Evolutionary conservation across 768 basidiomycete species (phyloP).

Genomic region (Amanita pseudoporphyria): DNA sequence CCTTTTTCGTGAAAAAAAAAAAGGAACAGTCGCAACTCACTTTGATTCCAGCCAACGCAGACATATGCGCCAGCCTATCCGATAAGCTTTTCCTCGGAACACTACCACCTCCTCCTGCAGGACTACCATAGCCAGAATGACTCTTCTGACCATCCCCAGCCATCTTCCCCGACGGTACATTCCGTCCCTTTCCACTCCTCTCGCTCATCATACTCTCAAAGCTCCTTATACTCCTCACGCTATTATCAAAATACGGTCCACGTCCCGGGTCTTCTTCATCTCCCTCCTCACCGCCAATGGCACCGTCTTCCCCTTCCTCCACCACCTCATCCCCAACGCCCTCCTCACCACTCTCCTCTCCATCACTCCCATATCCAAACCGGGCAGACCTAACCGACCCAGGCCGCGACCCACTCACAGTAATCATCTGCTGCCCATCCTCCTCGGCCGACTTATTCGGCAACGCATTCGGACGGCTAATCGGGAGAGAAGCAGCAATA

Average conservation of each 20-base stretch:
- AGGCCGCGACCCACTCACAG: conserved; percentile 37
- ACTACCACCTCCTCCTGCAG: conserved; percentile 12
- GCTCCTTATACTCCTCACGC: conserved; percentile 66
- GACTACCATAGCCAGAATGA: too few relatives aligned
- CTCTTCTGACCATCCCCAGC: too few relatives aligned
- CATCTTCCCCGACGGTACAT: background rate
- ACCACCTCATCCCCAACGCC: conserved; percentile 25
- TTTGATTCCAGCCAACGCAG: conserved; percentile 45
- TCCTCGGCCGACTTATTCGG: conserved; percentile 22
- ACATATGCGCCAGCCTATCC: conserved; percentile 75
- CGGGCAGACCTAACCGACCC: conserved; percentile 22
- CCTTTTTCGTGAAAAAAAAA: background rate
- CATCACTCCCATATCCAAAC: conserved; percentile 21
- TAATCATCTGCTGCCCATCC: conserved; percentile 36
- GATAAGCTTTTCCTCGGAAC: conserved; percentile 58
- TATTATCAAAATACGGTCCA: conserved; percentile 25
- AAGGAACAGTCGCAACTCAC: conserved; percentile 14
- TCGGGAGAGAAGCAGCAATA: conserved; percentile 52
- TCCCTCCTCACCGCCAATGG: too few relatives aligned
- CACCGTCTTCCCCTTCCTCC: conserved; percentile 25
- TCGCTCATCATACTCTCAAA: conserved; percentile 80
- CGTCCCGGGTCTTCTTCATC: conserved; percentile 32
- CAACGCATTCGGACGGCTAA: conserved; percentile 30
- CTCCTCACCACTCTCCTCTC: conserved; percentile 26
- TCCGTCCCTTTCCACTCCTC: conserved; percentile 19